A percentile compares a stretch with the other conserved stretches of the same genome.
Conservation (phyloP, 345 rosid genomes). For the Salix brachista region DNA sequence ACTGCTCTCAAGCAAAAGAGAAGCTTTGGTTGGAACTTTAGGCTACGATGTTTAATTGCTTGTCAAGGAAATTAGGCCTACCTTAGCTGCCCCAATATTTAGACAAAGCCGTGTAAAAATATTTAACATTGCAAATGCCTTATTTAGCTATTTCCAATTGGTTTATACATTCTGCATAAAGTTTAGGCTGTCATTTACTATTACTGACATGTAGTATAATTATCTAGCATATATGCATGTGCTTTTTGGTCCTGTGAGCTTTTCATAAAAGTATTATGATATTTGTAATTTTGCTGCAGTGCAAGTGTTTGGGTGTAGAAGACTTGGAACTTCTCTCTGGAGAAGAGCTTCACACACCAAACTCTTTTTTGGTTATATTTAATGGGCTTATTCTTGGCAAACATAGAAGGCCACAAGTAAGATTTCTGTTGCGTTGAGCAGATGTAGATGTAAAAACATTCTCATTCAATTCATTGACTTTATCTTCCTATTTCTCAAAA, state of each 20-base stretch:
- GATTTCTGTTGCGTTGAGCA: not conserved
- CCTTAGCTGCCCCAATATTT: no score
- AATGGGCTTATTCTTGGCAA: slow-evolving; percentile 95
- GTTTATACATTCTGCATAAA: not conserved
- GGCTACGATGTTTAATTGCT: no score
- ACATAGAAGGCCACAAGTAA: slow-evolving; percentile 90
- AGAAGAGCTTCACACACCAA: slow-evolving; percentile 82
- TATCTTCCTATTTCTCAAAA: slow-evolving; percentile 2
- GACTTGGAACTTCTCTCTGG: slow-evolving; percentile 75
- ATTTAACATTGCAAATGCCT: no score
- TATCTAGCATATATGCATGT: not conserved
- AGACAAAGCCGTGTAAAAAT: no score
- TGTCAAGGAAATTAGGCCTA: no score
- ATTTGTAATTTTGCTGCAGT: slow-evolving; percentile 38
- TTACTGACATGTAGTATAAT: not conserved
- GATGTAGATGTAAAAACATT: not conserved
- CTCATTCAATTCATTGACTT: slow-evolving; percentile 1
- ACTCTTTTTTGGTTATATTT: slow-evolving; percentile 71
- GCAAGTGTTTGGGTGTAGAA: slow-evolving; percentile 79
- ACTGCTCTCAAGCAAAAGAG: no score
- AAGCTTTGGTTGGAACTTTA: no score
- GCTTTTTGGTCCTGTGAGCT: not conserved
- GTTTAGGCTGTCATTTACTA: no score
- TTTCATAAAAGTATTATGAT: not conserved
- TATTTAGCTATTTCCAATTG: no score